Percentiles rank a stretch among this genome's conserved stretches.
Evolutionary conservation across 495 filamentous ascomycete species (phyloP).

Genomic region (Tuber umbilicatum): DNA sequence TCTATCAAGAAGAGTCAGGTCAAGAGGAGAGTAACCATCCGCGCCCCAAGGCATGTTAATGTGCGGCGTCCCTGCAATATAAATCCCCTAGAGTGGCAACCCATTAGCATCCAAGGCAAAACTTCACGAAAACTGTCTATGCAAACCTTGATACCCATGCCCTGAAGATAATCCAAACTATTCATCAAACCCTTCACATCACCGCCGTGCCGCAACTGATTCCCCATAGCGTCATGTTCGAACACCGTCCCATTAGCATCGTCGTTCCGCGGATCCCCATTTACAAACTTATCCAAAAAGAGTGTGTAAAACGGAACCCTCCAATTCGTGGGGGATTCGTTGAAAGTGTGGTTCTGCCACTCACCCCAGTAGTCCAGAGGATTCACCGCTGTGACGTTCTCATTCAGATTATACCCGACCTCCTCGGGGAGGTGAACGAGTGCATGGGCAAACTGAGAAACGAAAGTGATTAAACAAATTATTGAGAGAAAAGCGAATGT

Average conservation of each 20-base stretch:
- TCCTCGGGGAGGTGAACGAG: constrained; percentile 50
- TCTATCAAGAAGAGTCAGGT: constrained; percentile 63
- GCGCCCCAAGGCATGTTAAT: constrained; percentile 68
- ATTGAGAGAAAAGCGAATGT: background rate
- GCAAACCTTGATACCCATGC: constrained; percentile 64
- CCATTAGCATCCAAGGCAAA: constrained; percentile 15
- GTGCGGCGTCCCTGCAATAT: constrained; percentile 61
- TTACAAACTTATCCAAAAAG: constrained; percentile 64
- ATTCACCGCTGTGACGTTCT: constrained; percentile 52
- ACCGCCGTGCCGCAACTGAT: constrained; percentile 68
- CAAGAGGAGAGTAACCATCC: constrained; percentile 61
- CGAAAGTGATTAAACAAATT: background rate
- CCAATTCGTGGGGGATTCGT: constrained; percentile 60
- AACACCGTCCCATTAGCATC: constrained; percentile 62
- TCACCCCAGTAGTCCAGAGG: constrained; percentile 58
- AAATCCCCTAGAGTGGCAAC: constrained; percentile 51
- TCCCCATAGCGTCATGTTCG: constrained; percentile 62
- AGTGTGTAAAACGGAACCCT: constrained; percentile 66
- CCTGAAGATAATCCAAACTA: constrained; percentile 66
- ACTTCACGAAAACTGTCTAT: background rate
- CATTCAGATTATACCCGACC: constrained; percentile 57
- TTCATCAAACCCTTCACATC: constrained; percentile 60
- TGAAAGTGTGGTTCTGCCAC: constrained; percentile 54
- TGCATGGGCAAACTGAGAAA: background rate
- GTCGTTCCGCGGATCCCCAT: constrained; percentile 66